Conservation (phyloP, 2,329 filamentous ascomycete genomes). For the Coniella vitis region DNA sequence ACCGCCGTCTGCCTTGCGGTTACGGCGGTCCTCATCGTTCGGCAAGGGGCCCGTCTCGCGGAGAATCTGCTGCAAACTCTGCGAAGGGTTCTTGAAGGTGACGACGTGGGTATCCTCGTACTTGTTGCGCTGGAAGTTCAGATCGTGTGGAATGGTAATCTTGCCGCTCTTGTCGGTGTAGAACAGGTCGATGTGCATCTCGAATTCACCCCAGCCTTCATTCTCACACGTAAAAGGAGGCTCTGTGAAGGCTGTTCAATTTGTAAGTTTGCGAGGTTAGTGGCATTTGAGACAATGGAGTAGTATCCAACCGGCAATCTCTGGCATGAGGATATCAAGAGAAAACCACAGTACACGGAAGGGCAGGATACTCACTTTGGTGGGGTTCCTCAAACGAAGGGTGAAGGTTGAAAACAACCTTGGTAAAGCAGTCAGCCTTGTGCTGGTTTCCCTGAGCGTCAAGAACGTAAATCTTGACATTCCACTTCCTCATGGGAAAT, state of each 20-base stretch:
- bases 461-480: constrained; percentile 74
- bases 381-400: constrained; percentile 83
- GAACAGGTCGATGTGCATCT: constrained; percentile 80
- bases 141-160: constrained; percentile 72
- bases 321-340: no score
- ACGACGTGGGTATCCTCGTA: constrained; percentile 81
- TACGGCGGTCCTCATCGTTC: constrained; percentile 59
- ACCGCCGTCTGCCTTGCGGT: constrained; percentile 58
- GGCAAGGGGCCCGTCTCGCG: constrained; percentile 82
- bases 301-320: not conserved
- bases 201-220: constrained; percentile 98
- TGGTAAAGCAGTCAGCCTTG: constrained; percentile 79
- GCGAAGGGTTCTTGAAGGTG: constrained; percentile 87
- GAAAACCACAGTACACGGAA: not conserved
- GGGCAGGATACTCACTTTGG: constrained; percentile 59
- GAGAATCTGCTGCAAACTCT: constrained; percentile 71
- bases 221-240: constrained; percentile 86
- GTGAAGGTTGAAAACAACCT: constrained; percentile 87
- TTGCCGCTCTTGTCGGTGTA: constrained; percentile 82
- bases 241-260: constrained; percentile 61
- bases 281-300: constrained; percentile 14
- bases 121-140: constrained; percentile 76
- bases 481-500: constrained; percentile 91
- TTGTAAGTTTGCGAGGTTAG: constrained; percentile 2
- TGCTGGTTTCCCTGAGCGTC: constrained; percentile 83